A percentile compares a stretch with the other conserved stretches of the same genome.
Evolutionary conservation across 2,329 filamentous ascomycete genomes (phyloP).

Genomic region (Bipolaris victoriae): DNA sequence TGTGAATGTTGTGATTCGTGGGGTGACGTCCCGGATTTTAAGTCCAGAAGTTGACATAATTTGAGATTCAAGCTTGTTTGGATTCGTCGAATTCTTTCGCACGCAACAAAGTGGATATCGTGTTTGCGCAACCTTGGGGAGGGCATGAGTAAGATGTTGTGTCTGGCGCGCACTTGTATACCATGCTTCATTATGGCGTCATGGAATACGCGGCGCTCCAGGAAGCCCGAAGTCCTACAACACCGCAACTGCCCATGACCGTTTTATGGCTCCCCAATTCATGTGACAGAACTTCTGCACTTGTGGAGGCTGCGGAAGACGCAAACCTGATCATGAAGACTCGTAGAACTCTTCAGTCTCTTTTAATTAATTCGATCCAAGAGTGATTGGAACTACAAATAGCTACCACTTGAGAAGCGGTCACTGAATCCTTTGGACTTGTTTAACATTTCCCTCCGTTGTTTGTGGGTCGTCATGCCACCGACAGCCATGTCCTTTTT

Average conservation of each 20-base stretch:
- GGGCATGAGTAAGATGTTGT: not conserved
- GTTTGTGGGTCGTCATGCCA: conserved; percentile 71
- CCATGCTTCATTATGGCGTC: not conserved
- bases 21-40: conserved; percentile 13
- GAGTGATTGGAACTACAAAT: conserved; percentile 49
- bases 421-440: conserved; percentile 82
- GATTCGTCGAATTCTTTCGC: not conserved
- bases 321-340: not conserved
- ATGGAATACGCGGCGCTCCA: not conserved
- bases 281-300: not conserved
- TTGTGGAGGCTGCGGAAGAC: not conserved
- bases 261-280: not conserved
- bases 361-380: not conserved
- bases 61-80: not conserved
- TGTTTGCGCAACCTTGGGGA: not conserved
- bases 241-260: not conserved
- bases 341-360: not conserved
- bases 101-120: not conserved
- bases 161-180: not conserved
- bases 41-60: conserved; percentile 4
- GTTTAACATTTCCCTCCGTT: conserved; percentile 79
- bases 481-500: conserved; percentile 92
- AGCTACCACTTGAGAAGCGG: conserved; percentile 76
- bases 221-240: not conserved
- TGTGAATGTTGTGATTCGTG: conserved; percentile 21